Percentiles rank a stretch among this genome's conserved stretches.
Conservation (phyloP, 495 filamentous ascomycete genomes). For the Penicillium parvum region DNA sequence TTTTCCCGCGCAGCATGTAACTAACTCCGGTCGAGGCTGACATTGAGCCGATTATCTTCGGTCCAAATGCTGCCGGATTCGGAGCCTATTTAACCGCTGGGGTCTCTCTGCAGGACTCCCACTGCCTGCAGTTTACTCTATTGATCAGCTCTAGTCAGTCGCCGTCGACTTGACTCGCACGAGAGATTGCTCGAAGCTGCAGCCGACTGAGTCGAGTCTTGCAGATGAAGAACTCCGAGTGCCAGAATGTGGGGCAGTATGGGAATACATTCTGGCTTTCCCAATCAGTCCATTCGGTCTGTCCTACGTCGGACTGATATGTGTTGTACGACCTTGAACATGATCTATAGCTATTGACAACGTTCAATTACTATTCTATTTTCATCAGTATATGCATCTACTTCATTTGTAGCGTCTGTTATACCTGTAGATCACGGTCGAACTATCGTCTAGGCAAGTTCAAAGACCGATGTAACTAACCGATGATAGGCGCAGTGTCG, state of each 20-base stretch:
- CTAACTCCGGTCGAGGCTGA: constrained; percentile 12
- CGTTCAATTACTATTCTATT: no score
- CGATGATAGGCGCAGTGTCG: constrained; percentile 9
- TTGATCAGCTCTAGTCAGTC: no score
- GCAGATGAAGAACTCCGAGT: constrained; percentile 7
- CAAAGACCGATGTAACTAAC: constrained; percentile 8
- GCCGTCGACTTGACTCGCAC: constrained; percentile 11
- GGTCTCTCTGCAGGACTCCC: no score
- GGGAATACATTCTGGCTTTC: constrained; percentile 27
- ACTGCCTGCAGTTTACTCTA: no score
- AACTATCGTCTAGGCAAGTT: constrained; percentile 1
- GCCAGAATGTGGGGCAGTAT: constrained; percentile 22
- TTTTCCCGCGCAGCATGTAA: constrained; percentile 39
- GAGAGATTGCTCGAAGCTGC: constrained; percentile 6
- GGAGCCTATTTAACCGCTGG: constrained; percentile 21
- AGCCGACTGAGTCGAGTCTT: constrained; percentile 7
- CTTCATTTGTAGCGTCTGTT: no score
- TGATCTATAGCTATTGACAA: background rate
- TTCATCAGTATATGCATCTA: no score
- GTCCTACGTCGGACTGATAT: constrained; percentile 17
- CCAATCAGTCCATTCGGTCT: constrained; percentile 35
- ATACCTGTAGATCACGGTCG: no score
- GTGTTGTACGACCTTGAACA: background rate
- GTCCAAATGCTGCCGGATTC: constrained; percentile 23
- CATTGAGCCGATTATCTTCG: constrained; percentile 15